These are phyloP conservation scores for Calocybe indica DNA, from an alignment of 768 basidiomycete genomes.

Conservation along the genomic window DNA sequence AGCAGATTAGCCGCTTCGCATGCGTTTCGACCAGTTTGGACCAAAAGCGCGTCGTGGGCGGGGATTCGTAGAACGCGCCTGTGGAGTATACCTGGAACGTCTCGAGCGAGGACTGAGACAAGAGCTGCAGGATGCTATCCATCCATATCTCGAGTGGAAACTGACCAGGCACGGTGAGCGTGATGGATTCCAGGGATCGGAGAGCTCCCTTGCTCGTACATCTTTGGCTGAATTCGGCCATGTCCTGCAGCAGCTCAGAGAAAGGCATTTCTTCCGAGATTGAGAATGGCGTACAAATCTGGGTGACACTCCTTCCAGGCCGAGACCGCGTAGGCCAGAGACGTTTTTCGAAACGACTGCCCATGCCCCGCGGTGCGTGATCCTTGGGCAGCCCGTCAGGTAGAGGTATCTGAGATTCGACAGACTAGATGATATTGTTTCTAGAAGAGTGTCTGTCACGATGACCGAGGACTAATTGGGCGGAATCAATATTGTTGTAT, in stretches of 20 bases:
- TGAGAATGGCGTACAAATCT: constrained; percentile 41
- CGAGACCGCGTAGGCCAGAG: constrained; percentile 44
- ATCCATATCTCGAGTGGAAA: constrained; percentile 39
- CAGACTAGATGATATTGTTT: constrained; percentile 42
- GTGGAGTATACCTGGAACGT: constrained; percentile 59
- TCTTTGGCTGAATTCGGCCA: constrained; percentile 34
- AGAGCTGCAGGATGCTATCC: constrained; percentile 30
- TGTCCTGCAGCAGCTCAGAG: constrained; percentile 36
- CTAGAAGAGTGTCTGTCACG: constrained; percentile 53
- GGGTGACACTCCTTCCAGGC: constrained; percentile 57
- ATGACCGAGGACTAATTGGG: constrained; percentile 45
- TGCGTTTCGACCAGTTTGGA: constrained; percentile 42
- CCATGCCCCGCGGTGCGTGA: constrained; percentile 56
- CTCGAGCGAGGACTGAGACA: constrained; percentile 46
- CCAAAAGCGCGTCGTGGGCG: constrained; percentile 46
- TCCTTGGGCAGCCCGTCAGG: constrained; percentile 63
- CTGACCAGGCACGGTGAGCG: constrained; percentile 43
- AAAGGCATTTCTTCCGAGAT: not conserved
- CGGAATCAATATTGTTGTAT: not conserved
- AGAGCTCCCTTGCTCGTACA: constrained; percentile 33
- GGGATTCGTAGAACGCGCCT: constrained; percentile 30
- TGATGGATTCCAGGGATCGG: constrained; percentile 45
- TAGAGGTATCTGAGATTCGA: constrained; percentile 48
- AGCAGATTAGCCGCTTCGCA: constrained; percentile 40
- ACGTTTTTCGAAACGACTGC: constrained; percentile 39